Conservation (phyloP, 139 green algal species). For the Tetradesmus lagerheimii region DNA sequence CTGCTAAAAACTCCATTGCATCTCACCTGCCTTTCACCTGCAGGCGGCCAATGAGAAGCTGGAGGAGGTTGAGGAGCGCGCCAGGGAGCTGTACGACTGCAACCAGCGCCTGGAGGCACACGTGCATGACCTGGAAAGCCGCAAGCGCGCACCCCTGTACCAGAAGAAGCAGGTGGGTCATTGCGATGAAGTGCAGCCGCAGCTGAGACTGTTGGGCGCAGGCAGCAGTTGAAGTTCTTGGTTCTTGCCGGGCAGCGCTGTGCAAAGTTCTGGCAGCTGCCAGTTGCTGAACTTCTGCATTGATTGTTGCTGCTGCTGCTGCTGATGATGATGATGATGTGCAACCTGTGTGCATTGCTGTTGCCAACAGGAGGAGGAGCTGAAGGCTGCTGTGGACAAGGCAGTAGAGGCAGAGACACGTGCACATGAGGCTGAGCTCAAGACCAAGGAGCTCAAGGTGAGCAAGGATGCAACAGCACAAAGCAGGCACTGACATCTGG, state of each 20-base stretch:
- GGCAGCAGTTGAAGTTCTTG: not conserved
- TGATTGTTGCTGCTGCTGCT: not conserved
- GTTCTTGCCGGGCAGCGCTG: not conserved
- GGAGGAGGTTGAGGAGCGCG: conserved; percentile 37
- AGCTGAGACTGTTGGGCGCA: conserved; percentile 5
- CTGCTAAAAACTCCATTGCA: no score
- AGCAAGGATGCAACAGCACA: not conserved
- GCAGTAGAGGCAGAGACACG: conserved; percentile 77
- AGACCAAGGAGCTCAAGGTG: conserved; percentile 71
- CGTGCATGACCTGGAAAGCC: conserved; percentile 85
- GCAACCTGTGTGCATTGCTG: not conserved
- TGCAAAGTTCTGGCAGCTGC: conserved; percentile 52
- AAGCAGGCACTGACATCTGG: not conserved
- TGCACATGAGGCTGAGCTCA: conserved; percentile 71
- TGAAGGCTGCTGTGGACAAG: conserved; percentile 80
- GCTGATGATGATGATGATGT: not conserved
- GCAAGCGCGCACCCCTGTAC: conserved; percentile 90
- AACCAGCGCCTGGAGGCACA: conserved; percentile 78
- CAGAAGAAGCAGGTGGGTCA: conserved; percentile 79
- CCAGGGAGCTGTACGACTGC: conserved; percentile 71
- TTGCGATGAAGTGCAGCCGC: conserved; percentile 41
- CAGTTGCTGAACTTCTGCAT: no score
- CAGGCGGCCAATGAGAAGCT: conserved; percentile 28
- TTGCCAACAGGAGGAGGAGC: conserved; percentile 78
- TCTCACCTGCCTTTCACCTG: not conserved